phyloP scores from a whole-genome alignment of 768 basidiomycete genomes.

The Dioszegia hungarica region DNA sequence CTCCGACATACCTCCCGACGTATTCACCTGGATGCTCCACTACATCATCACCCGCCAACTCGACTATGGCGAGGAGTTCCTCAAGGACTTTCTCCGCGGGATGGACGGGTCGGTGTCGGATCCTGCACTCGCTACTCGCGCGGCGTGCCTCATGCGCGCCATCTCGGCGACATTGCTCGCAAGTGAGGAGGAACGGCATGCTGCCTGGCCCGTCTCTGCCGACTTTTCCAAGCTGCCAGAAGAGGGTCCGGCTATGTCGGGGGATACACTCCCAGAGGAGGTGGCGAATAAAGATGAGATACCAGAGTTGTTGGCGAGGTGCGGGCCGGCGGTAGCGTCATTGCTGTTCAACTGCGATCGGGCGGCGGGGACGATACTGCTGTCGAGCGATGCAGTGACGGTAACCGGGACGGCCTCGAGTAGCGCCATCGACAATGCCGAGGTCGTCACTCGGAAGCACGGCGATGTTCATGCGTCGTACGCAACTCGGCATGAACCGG shows the following conservation, averaged over 20 bases:
- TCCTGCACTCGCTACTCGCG: conserved; percentile 58
- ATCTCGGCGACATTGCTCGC: conserved; percentile 65
- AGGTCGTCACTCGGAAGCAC: conserved; percentile 65
- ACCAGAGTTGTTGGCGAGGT: conserved; percentile 66
- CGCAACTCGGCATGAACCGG: conserved; percentile 58
- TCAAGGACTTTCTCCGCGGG: conserved; percentile 64
- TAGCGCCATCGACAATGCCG: conserved; percentile 63
- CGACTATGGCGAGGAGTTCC: conserved; percentile 76
- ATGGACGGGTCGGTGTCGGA: conserved; percentile 52
- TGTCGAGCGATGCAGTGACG: conserved; percentile 75
- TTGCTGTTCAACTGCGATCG: conserved; percentile 62
- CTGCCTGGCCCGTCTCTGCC: conserved; percentile 70
- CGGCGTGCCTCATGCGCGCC: conserved; percentile 70
- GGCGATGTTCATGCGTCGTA: conserved; percentile 56
- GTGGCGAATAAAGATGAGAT: conserved; percentile 63
- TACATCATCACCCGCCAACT: conserved; percentile 77
- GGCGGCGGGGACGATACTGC: conserved; percentile 66
- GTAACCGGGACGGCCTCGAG: conserved; percentile 44
- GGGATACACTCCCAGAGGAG: conserved; percentile 55
- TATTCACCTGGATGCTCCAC: conserved; percentile 72
- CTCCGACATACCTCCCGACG: conserved; percentile 69
- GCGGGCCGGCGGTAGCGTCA: conserved; percentile 57
- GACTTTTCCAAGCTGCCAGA: conserved; percentile 62
- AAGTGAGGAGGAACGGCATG: conserved; percentile 67
- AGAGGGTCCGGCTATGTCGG: conserved; percentile 53